phyloP scores from a whole-genome alignment of 202 grass and related monocot species.

The Setaria italica region DNA sequence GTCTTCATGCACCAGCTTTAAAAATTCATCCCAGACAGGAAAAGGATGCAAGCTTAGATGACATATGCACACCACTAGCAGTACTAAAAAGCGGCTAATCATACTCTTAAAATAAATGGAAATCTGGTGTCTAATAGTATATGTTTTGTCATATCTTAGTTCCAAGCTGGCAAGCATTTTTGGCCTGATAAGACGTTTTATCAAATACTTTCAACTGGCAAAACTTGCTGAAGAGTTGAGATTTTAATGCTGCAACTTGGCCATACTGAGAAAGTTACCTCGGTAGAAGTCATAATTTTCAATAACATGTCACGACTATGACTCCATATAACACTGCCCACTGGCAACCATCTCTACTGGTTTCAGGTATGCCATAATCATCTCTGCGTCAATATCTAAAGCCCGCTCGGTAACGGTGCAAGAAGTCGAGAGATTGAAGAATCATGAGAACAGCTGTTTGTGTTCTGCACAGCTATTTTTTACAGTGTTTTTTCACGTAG shows the following conservation, averaged over 20 bases:
- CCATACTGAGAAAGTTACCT: background rate
- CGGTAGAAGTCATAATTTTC: background rate
- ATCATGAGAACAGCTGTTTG: slow-evolving; percentile 21
- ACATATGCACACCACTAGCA: slow-evolving; percentile 48
- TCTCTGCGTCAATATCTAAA: background rate
- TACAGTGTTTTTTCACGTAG: background rate
- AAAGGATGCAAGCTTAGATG: slow-evolving; percentile 40
- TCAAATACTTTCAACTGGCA: slow-evolving; percentile 18
- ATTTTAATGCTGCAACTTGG: background rate
- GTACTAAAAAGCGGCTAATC: slow-evolving; percentile 14
- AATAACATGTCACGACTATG: background rate
- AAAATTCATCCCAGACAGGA: slow-evolving; percentile 32
- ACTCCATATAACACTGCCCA: background rate
- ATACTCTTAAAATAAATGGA: slow-evolving; percentile 39
- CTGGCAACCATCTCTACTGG: background rate
- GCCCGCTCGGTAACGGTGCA: background rate
- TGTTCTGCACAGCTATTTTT: slow-evolving; percentile 10
- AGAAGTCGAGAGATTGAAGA: slow-evolving; percentile 9
- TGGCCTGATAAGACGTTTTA: slow-evolving; percentile 3
- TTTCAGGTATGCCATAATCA: slow-evolving; percentile 24
- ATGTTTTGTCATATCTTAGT: slow-evolving; percentile 3
- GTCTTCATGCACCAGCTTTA: slow-evolving; percentile 44
- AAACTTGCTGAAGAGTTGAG: slow-evolving; percentile 24
- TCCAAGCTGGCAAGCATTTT: slow-evolving; percentile 32
- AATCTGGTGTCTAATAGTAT: background rate